Evolutionary conservation across 441 rosid species (phyloP).

Genomic region (Brassica hybrid): DNA sequence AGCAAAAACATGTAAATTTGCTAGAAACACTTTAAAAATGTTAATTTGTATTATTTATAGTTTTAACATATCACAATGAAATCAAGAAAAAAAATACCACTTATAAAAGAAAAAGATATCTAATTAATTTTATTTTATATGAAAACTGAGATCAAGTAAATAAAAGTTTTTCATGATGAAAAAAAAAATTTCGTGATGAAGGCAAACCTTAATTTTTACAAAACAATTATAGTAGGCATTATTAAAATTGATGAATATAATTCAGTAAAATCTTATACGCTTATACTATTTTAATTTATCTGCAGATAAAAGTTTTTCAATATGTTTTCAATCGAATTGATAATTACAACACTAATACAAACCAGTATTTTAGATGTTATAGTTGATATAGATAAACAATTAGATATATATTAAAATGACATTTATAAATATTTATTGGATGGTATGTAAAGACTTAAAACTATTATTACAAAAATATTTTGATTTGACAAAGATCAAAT

Average conservation of each 20-base stretch:
- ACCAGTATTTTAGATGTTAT: neutral
- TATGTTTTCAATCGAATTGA: neutral
- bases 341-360: neutral
- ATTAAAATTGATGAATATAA: neutral
- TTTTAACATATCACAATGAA: constrained; percentile 3
- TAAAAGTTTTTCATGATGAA: neutral
- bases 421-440: neutral
- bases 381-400: neutral
- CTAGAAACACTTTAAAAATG: neutral
- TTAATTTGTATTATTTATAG: neutral
- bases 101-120: neutral
- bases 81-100: neutral
- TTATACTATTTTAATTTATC: neutral
- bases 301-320: neutral
- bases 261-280: neutral
- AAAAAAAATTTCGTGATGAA: neutral
- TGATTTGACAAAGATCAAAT: constrained; percentile 31
- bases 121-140: neutral
- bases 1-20: neutral
- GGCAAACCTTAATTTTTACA: neutral
- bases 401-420: neutral
- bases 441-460: neutral
- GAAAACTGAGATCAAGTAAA: neutral
- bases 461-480: constrained; percentile 19
- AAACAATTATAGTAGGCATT: neutral